Evolutionary conservation across 768 basidiomycete species (phyloP).

Genomic region (Termitomyces sp.): DNA sequence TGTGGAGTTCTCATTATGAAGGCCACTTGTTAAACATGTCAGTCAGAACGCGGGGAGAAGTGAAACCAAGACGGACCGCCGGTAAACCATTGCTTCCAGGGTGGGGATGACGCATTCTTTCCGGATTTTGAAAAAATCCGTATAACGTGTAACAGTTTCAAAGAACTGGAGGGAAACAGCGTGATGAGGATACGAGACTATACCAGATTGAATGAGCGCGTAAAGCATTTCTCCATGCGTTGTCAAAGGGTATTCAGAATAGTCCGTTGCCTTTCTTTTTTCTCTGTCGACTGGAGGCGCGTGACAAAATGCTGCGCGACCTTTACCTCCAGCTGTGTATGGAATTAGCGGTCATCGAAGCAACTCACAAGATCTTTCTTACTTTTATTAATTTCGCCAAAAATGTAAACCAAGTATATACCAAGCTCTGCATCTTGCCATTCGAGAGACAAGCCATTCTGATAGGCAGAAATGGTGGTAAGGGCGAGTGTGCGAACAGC

Average conservation of each 20-base stretch:
- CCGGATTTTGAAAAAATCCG: slow-evolving; percentile 94
- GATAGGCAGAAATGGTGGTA: slow-evolving; percentile 68
- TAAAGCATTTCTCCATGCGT: slow-evolving; percentile 87
- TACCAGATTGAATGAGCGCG: slow-evolving; percentile 76
- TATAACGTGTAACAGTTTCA: slow-evolving; percentile 87
- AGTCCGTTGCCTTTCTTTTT: slow-evolving; percentile 60
- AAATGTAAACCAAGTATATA: slow-evolving; percentile 89
- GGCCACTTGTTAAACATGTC: slow-evolving; percentile 47
- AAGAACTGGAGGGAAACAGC: slow-evolving; percentile 88
- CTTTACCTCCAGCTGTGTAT: slow-evolving; percentile 61
- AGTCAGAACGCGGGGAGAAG: neutral
- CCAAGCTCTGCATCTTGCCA: slow-evolving; percentile 96
- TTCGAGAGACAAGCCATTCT: slow-evolving; percentile 55
- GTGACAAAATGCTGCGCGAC: slow-evolving; percentile 82
- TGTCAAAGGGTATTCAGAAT: slow-evolving; percentile 79
- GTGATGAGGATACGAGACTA: slow-evolving; percentile 78
- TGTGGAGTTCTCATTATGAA: slow-evolving; percentile 69
- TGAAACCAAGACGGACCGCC: slow-evolving; percentile 46
- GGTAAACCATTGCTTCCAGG: slow-evolving; percentile 82
- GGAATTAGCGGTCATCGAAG: neutral
- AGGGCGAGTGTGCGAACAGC: slow-evolving; percentile 70
- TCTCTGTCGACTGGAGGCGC: slow-evolving; percentile 66
- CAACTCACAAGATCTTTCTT: slow-evolving; percentile 16
- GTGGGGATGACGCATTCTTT: slow-evolving; percentile 85
- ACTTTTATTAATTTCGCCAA: slow-evolving; percentile 92